Base-by-base conservation (phyloP, 805 yeast genomes). In the Kurtzmaniella fragi region DNA sequence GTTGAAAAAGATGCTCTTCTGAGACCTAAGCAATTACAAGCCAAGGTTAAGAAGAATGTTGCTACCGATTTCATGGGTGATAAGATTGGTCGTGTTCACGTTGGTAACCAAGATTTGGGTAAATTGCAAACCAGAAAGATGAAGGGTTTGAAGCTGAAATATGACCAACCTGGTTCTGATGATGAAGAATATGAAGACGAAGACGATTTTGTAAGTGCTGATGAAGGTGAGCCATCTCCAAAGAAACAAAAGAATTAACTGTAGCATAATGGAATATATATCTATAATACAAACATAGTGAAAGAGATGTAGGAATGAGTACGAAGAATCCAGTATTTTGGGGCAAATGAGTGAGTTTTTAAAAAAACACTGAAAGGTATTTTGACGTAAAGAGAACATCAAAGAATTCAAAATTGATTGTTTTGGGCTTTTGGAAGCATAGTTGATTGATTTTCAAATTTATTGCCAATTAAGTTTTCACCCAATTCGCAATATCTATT, bases 91-190 rank as follows among this genome's bases (percentile, higher is more conserved):
- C 85, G 91, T 67, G 80, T 93, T 54, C 99, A 93, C 61, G 84
- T 93, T 64, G 97, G 96, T 66, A 82, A 82, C 62, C 99, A 93
- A 72, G 98, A 93, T 61, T 72, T 93, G 61, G 73, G 77, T 57
- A 82, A 82, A 62, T 64, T 93, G 59, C 99, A 93, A 69, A 91
- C 99, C 5, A 80, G 99, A 68, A 93, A 93, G 80, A 88, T 93
- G 96, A 93, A 93, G 75, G 99, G 99, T 61, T 74, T 93, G 57
- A 93, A 93, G 70, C 74, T 85, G 40, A 79, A 77, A 60, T 90
- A 75, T 53, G 96, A 90, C 59, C 96, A 87, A 64, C 67, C 62
- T 14, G 67, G 61, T 33, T 73, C 64, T 23, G 77, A 69, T 17
- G 78, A 76, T 31, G 82, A 73, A 37, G 78, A 70, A 34, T 78